phyloP scores from a whole-genome alignment of 306 rosid species.

The Pterocarpus macrocarpus region DNA sequence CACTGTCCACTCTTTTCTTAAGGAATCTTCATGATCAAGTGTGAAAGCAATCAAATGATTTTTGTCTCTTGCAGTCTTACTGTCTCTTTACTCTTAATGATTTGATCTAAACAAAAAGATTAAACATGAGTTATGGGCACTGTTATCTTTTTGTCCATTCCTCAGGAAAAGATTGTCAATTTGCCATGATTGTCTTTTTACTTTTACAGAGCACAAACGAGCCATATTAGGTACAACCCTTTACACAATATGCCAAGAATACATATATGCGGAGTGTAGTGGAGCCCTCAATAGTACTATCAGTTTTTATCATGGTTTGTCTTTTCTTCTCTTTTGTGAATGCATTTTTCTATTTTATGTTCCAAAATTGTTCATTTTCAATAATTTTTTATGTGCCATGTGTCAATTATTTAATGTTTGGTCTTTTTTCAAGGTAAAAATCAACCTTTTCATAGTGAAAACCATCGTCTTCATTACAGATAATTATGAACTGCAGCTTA shows the following conservation, averaged over 20 bases:
- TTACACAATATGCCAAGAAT: constrained; percentile 19
- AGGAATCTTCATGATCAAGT: neutral
- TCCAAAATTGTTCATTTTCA: neutral
- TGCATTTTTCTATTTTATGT: neutral
- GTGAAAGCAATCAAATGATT: neutral
- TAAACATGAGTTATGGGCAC: constrained; percentile 37
- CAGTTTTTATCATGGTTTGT: neutral
- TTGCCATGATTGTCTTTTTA: constrained; percentile 5
- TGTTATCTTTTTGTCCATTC: constrained; percentile 30
- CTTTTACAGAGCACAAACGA: constrained; percentile 7
- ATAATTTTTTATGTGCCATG: neutral
- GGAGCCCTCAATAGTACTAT: constrained; percentile 1
- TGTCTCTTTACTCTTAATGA: constrained; percentile 7
- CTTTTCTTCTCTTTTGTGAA: constrained; percentile 6
- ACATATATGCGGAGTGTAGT: constrained; percentile 19
- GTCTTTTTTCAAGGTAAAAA: neutral
- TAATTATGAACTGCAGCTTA: neutral
- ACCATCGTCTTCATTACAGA: neutral
- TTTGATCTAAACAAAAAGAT: neutral
- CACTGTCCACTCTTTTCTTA: neutral
- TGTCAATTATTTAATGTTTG: constrained; percentile 20
- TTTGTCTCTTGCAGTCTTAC: neutral
- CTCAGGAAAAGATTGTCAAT: constrained; percentile 24
- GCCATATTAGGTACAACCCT: neutral
- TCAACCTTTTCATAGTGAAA: neutral